These are phyloP conservation scores for Aegilops sharonensis DNA, from an alignment of 176 grass and related monocot species.

Conservation along the genomic window DNA sequence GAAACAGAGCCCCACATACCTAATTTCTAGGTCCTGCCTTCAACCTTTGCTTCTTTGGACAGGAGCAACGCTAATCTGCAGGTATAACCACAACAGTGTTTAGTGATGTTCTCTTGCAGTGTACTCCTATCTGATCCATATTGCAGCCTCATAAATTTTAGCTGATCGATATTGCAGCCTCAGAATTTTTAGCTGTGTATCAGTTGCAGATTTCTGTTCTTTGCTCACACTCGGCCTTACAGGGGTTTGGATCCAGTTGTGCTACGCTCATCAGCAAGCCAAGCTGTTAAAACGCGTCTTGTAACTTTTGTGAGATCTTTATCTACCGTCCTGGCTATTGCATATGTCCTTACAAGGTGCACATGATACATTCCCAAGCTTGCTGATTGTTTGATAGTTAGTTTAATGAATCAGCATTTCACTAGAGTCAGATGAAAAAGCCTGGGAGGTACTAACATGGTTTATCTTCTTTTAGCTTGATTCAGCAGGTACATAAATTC, in stretches of 20 bases:
- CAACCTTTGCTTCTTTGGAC: constrained; percentile 97
- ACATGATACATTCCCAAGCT: constrained; percentile 12
- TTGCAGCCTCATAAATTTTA: not conserved
- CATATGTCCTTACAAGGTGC: constrained; percentile 91
- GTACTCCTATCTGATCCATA: not conserved
- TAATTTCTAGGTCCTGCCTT: constrained; percentile 81
- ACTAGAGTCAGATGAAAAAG: constrained; percentile 2
- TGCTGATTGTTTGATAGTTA: constrained; percentile 1
- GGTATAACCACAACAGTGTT: constrained; percentile 41
- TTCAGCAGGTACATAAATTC: constrained; percentile 80
- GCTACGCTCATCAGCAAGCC: constrained; percentile 69
- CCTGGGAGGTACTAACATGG: not conserved
- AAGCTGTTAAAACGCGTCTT: constrained; percentile 82
- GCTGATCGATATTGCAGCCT: not conserved
- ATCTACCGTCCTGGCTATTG: constrained; percentile 76
- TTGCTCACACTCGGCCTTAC: constrained; percentile 15
- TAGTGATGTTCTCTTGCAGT: constrained; percentile 11
- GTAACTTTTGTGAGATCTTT: constrained; percentile 88
- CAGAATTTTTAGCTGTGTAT: not conserved
- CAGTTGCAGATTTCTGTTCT: constrained; percentile 10
- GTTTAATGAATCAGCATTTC: constrained; percentile 18
- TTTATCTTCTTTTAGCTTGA: constrained; percentile 70
- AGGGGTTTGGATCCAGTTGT: constrained; percentile 84
- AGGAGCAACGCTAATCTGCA: constrained; percentile 79
- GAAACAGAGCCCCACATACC: constrained; percentile 87